Percentiles rank a stretch among this genome's conserved stretches.
Evolutionary conservation across 805 yeast species (phyloP).

Genomic region (Dipodascopsis uninucleata): DNA sequence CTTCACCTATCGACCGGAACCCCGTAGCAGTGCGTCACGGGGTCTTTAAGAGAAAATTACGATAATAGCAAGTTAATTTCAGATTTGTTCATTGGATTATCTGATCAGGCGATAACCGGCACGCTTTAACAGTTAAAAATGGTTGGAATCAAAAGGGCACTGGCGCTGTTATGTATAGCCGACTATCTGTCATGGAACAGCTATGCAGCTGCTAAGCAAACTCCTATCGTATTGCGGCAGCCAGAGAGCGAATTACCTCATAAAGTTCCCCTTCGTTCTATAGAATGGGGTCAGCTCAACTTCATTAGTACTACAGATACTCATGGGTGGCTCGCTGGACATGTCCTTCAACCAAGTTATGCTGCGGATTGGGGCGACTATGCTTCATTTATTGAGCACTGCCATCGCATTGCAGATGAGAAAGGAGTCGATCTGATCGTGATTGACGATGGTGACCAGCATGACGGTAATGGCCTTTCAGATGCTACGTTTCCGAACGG

Average conservation of each 20-base stretch:
- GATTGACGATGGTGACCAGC: slow-evolving; percentile 88
- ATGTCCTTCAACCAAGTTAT: slow-evolving; percentile 68
- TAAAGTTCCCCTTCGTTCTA: slow-evolving; percentile 44
- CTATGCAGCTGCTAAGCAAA: no score
- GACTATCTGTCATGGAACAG: no score
- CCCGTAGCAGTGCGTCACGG: no score
- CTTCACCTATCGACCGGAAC: no score
- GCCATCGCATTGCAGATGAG: slow-evolving; percentile 46
- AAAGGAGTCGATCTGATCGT: slow-evolving; percentile 61
- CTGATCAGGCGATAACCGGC: no score
- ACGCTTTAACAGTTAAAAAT: no score
- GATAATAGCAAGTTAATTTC: no score
- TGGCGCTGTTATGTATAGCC: no score
- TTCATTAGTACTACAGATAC: slow-evolving; percentile 95
- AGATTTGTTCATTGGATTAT: no score
- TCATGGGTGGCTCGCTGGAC: slow-evolving; percentile 94
- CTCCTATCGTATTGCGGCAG: slow-evolving; percentile 31
- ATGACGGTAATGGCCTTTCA: slow-evolving; percentile 83
- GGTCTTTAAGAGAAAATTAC: no score
- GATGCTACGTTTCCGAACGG: slow-evolving; percentile 81
- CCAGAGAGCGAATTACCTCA: slow-evolving; percentile 37
- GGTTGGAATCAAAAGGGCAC: no score
- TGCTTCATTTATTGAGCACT: slow-evolving; percentile 57
- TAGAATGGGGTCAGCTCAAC: slow-evolving; percentile 69
- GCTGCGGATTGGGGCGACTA: slow-evolving; percentile 93